Base-by-base conservation (phyloP, 768 basidiomycete genomes). In the Tulasnella sp. region DNA sequence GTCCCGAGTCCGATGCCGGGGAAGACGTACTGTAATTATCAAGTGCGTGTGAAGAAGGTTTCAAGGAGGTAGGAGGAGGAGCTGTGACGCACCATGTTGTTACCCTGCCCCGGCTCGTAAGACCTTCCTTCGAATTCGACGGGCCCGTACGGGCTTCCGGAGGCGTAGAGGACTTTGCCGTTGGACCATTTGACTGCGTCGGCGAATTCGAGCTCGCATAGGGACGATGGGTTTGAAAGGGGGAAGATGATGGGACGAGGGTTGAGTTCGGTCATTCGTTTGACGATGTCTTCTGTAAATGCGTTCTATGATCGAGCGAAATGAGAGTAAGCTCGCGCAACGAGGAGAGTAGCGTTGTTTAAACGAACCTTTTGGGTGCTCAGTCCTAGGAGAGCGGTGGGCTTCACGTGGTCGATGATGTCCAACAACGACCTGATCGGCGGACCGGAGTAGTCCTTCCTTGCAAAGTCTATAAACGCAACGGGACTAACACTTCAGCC, bases 211-310 rank as follows among this genome's bases (percentile, higher is more conserved):
- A 90, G 91, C 78, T 94, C 92, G 5, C 89, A 90, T 59, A 91
- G 83, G 19, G 84, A 83, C 71, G 90, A 87, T 59, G 95, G 95
- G 82, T 96, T 97, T 22, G 91, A 93, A 8, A 96, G 86, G 37
- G 95, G 92, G 84, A 96, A 96, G 78, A 96, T 86, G 81, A 96
- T 94, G 26, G 95, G 94, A 17, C 87, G 86, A 4, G 86, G 83
- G 79, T 95, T 96, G 77, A 90, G 84, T 35, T 85, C 84, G 19
- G 89, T 86, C 94, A 97, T 94, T 0, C 85, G 81, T 74, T 86
- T 82, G 65, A 96, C 86, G 68, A 92, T 89, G 17, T 85, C 83
- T 42, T 87, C 82, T 63, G 82, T 86, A 82, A 96, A 97, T 1
- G 93, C 90, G 36, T 86, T 88, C 73, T 86, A 85, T 76, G 89